Conservation (phyloP, 208 protist species). For the Willaertia magna region DNA sequence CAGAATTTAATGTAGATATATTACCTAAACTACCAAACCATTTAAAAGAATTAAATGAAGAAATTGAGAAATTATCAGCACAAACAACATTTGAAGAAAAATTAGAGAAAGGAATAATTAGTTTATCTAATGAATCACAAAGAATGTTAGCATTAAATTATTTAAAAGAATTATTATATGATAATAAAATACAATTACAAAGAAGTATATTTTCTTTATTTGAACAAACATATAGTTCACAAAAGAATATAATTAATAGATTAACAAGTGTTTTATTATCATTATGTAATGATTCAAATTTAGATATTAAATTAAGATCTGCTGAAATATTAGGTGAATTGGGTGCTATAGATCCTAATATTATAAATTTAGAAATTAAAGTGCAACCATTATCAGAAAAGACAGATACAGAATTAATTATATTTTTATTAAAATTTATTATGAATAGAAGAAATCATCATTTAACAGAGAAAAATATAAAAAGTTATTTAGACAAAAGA, state of each 20-base stretch:
- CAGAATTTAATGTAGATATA: no score
- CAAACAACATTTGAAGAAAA: neutral
- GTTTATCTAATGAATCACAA: neutral
- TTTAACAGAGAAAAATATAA: neutral
- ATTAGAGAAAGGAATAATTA: neutral
- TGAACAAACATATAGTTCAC: neutral
- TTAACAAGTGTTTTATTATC: neutral
- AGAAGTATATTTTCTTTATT: neutral
- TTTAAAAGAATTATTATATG: neutral
- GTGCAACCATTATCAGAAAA: neutral
- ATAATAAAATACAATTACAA: neutral
- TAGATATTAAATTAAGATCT: neutral
- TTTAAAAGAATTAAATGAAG: neutral
- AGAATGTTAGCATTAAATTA: neutral
- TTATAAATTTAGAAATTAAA: neutral
- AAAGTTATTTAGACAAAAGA: neutral
- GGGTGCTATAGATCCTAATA: neutral
- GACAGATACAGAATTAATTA: neutral
- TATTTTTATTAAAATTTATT: neutral
- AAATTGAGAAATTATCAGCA: neutral
- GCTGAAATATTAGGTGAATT: neutral
- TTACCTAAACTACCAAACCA: neutral
- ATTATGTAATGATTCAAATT: neutral
- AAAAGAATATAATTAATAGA: neutral
- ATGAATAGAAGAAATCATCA: neutral